phyloP scores from a whole-genome alignment of 768 basidiomycete species.

The Fomitopsis serialis region DNA sequence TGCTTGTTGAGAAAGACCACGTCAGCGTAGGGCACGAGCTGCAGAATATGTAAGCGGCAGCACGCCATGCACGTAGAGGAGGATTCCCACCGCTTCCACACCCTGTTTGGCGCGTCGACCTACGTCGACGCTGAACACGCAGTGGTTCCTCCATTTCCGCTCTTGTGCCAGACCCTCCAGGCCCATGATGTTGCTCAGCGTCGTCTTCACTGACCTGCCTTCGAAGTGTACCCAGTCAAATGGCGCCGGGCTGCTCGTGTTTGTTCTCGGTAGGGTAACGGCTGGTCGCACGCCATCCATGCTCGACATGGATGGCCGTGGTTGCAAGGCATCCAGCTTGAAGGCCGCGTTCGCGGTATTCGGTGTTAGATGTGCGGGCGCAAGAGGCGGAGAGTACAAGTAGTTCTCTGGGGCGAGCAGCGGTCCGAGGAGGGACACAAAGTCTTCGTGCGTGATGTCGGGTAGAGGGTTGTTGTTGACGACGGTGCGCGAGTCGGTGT shows the following conservation, averaged over 20 bases:
- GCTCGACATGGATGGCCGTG: slow-evolving; percentile 21
- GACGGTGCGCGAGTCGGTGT: slow-evolving; percentile 59
- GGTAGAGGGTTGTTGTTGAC: slow-evolving; percentile 87
- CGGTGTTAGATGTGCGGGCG: slow-evolving; percentile 15
- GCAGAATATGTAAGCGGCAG: slow-evolving; percentile 3
- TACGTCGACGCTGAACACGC: slow-evolving; percentile 77
- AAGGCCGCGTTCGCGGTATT: slow-evolving; percentile 14
- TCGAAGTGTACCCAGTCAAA: slow-evolving; percentile 89
- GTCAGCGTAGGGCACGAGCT: slow-evolving; percentile 82
- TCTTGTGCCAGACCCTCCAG: slow-evolving; percentile 79
- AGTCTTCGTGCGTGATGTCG: slow-evolving; percentile 84
- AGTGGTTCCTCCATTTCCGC: slow-evolving; percentile 77
- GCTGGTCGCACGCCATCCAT: neutral
- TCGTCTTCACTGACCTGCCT: slow-evolving; percentile 75
- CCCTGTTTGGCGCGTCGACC: slow-evolving; percentile 71
- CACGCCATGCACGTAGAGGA: neutral
- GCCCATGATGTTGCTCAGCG: slow-evolving; percentile 71
- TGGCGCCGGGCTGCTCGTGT: slow-evolving; percentile 60
- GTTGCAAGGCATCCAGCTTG: slow-evolving; percentile 21
- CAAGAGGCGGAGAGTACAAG: slow-evolving; percentile 26
- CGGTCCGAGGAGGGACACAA: slow-evolving; percentile 75
- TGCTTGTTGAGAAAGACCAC: slow-evolving; percentile 75
- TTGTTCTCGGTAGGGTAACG: slow-evolving; percentile 17
- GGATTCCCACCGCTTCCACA: slow-evolving; percentile 63
- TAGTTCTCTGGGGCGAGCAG: slow-evolving; percentile 80